Conservation (phyloP, 2,329 filamentous ascomycete genomes). For the Dactylellina haptotyla region DNA sequence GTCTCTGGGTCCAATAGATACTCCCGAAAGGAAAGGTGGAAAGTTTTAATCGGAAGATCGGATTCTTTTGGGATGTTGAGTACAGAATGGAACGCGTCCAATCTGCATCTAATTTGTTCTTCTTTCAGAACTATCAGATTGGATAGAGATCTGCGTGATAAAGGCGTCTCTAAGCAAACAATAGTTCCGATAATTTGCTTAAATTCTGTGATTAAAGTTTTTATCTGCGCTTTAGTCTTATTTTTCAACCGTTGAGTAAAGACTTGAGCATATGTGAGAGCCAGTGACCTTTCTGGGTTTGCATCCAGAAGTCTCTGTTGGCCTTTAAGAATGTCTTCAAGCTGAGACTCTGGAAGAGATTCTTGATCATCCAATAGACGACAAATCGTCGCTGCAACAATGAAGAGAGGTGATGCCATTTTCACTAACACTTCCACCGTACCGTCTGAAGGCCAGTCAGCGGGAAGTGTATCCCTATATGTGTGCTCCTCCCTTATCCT, state of each 20-base stretch:
- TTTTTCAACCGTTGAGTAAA: constrained; percentile 2
- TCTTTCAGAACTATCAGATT: no score
- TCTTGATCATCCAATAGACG: background rate
- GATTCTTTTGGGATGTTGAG: no score
- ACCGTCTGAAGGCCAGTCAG: background rate
- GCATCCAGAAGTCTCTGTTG: background rate
- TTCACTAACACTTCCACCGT: background rate
- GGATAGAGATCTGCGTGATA: no score
- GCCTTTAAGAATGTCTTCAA: background rate
- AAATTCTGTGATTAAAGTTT: no score
- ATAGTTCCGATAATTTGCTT: no score
- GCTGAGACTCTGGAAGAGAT: background rate
- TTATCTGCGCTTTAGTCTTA: background rate
- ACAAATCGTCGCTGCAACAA: constrained; percentile 8
- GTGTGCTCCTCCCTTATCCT: background rate
- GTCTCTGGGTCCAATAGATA: no score
- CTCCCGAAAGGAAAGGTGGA: no score
- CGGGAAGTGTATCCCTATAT: background rate
- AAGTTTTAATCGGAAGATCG: no score
- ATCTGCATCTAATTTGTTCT: no score
- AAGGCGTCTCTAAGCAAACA: no score
- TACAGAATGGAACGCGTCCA: no score
- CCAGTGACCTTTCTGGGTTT: constrained; percentile 1
- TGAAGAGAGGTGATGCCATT: constrained; percentile 3
- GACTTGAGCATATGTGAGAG: constrained; percentile 13